phyloP scores from a whole-genome alignment of 768 basidiomycete genomes.

The Steccherinum ochraceum region DNA sequence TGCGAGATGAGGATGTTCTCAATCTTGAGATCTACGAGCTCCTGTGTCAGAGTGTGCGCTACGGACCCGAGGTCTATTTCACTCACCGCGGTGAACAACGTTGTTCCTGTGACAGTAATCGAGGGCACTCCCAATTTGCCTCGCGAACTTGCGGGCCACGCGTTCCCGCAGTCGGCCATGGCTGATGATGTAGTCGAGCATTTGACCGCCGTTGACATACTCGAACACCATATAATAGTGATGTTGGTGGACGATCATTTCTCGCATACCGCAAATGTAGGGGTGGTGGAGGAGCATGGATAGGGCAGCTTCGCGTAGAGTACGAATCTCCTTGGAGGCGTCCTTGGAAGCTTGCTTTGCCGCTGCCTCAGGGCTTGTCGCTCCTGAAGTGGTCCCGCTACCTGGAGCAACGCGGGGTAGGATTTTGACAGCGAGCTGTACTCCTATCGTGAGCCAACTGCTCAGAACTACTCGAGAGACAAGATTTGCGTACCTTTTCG shows the following conservation, averaged over 20 bases:
- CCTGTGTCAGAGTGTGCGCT: background rate
- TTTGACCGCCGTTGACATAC: constrained; percentile 98
- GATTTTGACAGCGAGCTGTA: constrained; percentile 96
- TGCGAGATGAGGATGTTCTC: constrained; percentile 99
- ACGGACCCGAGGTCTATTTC: constrained; percentile 13
- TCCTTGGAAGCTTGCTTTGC: constrained; percentile 84
- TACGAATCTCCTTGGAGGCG: constrained; percentile 93
- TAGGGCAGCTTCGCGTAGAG: constrained; percentile 90
- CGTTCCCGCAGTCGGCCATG: constrained; percentile 94
- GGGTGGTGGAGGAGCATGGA: constrained; percentile 96
- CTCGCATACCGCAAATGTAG: constrained; percentile 98
- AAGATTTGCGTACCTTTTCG: constrained; percentile 70
- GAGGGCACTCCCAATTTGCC: constrained; percentile 94
- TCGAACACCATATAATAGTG: constrained; percentile 99
- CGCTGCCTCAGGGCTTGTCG: constrained; percentile 35
- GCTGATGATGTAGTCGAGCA: constrained; percentile 99
- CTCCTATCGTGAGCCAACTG: background rate
- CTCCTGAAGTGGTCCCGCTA: constrained; percentile 32
- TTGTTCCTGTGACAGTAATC: constrained; percentile 97
- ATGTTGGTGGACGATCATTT: constrained; percentile 95
- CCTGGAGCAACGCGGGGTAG: constrained; percentile 78
- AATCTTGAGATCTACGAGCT: constrained; percentile 80
- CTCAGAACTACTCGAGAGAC: background rate
- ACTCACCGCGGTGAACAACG: constrained; percentile 86
- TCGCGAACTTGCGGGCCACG: constrained; percentile 93